Base-by-base conservation (phyloP, 345 rosid species). In the Sonneratia caseolaris region DNA sequence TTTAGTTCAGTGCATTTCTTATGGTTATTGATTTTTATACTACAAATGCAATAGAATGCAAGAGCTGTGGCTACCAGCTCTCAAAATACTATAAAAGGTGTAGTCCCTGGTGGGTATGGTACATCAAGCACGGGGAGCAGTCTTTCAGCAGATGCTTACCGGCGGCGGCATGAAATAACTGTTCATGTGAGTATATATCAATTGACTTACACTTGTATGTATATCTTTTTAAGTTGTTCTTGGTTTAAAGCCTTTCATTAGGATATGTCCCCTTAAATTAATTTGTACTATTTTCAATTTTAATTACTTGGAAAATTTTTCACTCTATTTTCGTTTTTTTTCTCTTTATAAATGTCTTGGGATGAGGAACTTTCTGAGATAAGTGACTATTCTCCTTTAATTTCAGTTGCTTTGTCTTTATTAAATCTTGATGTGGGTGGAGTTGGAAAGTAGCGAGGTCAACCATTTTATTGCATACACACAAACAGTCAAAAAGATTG, bases 91-190 rank as follows among this genome's bases (percentile, higher is more conserved):
- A 73, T 79, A 55, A 86, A 75, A 35, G 64, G 64, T 21, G 13
- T 53, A 56, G 80, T 72, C 69, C 80, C 49, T 71, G 70, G 70
- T 71, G 88, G 79, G 38, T 65, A 78, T 74, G 85, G 72, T 40
- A 81, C 82, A 37, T 73, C 82, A 73, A 75, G 79, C 57, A 85
- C 83, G 2, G 92, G 76, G 66, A 75, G 51, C 76, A 72, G 76
- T 71, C 35, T 89, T 14, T 82, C 96, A 70, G 76, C 84, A 0
- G 97, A 90, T 73, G 97, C 87, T 72, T 94, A 92, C 74, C 83
- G 88, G 42, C 85, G 82, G 68, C 85, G 79, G 40, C 97, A 94
- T 86, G 99, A 94, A 80, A 92, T 92, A 74, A 80, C 91, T 51
- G 89, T 90, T 65, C 74, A 79, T 40, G 97, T 94, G 84, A 86